Conservation (phyloP, 139 green algal genomes). For the Microglena sp. region DNA sequence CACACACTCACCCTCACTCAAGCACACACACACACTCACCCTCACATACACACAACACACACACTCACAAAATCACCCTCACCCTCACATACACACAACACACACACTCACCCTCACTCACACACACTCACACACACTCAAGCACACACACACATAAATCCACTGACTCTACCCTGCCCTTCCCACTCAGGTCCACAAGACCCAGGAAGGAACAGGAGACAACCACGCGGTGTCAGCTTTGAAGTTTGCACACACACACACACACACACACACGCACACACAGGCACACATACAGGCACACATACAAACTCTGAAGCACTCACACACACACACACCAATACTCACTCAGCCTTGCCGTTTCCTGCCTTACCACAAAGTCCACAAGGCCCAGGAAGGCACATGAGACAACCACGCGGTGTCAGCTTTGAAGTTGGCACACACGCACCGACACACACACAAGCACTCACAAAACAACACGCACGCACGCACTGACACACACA, state of each 20-base stretch:
- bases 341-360: constrained; percentile 16
- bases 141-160: not conserved
- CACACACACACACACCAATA: too few relatives aligned
- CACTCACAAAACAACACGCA: too few relatives aligned
- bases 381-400: constrained; percentile 44
- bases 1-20: not conserved
- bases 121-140: not conserved
- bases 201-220: constrained; percentile 47
- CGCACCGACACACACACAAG: too few relatives aligned
- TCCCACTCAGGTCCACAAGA: constrained; percentile 11
- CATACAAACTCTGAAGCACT: too few relatives aligned
- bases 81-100: not conserved
- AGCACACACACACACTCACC: constrained; percentile 1
- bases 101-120: not conserved
- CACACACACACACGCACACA: not conserved
- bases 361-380: too few relatives aligned
- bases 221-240: constrained; percentile 64
- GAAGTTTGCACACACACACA: not conserved
- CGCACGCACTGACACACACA: too few relatives aligned
- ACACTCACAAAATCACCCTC: not conserved
- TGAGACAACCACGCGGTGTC: constrained; percentile 68
- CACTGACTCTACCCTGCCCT: not conserved
- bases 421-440: too few relatives aligned
- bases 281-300: not conserved
- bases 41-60: not conserved